Evolutionary conservation across 805 yeast genomes (phyloP).

Genomic region (Nakazawaea siamensis): DNA sequence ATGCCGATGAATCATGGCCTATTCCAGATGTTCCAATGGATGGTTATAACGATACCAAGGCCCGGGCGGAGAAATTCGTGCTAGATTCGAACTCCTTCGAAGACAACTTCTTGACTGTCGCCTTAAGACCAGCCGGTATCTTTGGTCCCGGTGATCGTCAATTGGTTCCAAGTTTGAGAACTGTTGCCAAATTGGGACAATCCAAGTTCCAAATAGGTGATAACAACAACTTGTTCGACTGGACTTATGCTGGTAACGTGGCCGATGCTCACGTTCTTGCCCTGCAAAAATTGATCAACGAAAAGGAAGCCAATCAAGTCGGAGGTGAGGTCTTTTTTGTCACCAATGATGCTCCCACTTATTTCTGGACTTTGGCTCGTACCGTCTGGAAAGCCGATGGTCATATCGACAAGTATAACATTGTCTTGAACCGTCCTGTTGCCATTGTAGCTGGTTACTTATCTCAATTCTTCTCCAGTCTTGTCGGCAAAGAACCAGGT

Average conservation of each 20-base stretch:
- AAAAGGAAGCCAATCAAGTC: conserved; percentile 32
- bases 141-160: conserved; percentile 99
- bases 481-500: conserved; percentile 83
- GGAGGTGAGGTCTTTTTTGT: conserved; percentile 86
- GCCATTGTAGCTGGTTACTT: conserved; percentile 78
- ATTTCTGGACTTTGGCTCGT: conserved; percentile 95
- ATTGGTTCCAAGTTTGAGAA: conserved; percentile 84
- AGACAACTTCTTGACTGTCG: conserved; percentile 61
- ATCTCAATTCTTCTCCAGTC: conserved; percentile 63
- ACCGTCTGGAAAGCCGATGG: conserved; percentile 98
- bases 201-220: conserved; percentile 92
- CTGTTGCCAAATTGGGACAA: conserved; percentile 77
- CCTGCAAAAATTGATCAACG: conserved; percentile 60
- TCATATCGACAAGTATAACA: conserved; percentile 58
- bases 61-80: conserved; percentile 79
- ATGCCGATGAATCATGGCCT: conserved; percentile 93
- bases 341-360: conserved; percentile 91
- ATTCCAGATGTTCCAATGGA: conserved; percentile 91
- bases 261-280: conserved; percentile 96
- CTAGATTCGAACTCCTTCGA: conserved; percentile 59
- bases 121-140: conserved; percentile 94
- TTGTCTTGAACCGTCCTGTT: conserved; percentile 63
- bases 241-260: conserved; percentile 98
- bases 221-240: conserved; percentile 87
- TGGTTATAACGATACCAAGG: conserved; percentile 93